phyloP scores from a whole-genome alignment of 2,329 filamentous ascomycete genomes.

The Mollisia scopiformis region DNA sequence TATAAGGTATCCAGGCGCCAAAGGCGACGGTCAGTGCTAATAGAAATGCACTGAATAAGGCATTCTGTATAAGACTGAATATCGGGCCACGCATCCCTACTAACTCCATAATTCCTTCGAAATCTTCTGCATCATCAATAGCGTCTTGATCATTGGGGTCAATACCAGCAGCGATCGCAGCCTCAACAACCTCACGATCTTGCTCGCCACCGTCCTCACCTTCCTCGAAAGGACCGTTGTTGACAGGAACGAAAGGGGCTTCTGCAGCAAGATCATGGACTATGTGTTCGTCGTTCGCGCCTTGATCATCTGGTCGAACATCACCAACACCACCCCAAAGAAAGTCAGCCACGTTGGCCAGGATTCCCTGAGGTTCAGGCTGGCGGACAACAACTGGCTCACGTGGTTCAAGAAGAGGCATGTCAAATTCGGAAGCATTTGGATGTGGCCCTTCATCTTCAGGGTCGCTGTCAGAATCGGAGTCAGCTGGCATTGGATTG shows the following conservation, averaged over 20 bases:
- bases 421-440: slow-evolving; percentile 24
- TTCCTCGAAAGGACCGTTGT: slow-evolving; percentile 27
- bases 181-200: slow-evolving; percentile 63
- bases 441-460: slow-evolving; percentile 11
- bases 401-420: slow-evolving; percentile 18
- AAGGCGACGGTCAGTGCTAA: slow-evolving; percentile 84
- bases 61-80: slow-evolving; percentile 88
- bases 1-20: slow-evolving; percentile 89
- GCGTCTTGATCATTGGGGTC: slow-evolving; percentile 78
- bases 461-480: slow-evolving; percentile 23
- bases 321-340: slow-evolving; percentile 62
- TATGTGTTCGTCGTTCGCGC: slow-evolving; percentile 60
- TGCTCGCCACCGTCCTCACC: slow-evolving; percentile 41
- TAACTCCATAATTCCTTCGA: slow-evolving; percentile 94
- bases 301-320: slow-evolving; percentile 44
- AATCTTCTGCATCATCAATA: slow-evolving; percentile 86
- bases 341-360: slow-evolving; percentile 56
- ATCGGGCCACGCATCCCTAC: slow-evolving; percentile 96
- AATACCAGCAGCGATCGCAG: slow-evolving; percentile 67
- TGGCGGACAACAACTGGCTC: slow-evolving; percentile 16
- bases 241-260: slow-evolving; percentile 58
- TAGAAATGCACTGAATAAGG: slow-evolving; percentile 88
- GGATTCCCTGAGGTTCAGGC: slow-evolving; percentile 40
- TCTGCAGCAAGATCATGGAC: slow-evolving; percentile 62
- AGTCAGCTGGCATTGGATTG: slow-evolving; percentile 24